Evolutionary conservation across 495 filamentous ascomycete genomes (phyloP), one percentile per base, ranked within the genome.

Genomic region (Cetradonia linearis): DNA sequence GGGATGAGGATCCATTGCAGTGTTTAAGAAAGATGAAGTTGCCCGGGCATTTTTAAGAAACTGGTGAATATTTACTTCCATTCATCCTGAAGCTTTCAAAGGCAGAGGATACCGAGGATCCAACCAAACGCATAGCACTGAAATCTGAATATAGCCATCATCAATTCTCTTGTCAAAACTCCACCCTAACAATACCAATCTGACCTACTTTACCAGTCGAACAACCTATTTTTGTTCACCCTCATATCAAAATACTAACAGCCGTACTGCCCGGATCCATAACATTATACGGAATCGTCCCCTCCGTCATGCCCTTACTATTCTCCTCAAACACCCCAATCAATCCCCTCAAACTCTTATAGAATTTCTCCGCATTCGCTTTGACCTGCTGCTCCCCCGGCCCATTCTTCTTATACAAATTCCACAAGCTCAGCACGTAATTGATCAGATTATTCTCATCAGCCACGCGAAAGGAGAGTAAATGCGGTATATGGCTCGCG

Each of bases 261-360:
- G 73, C 72, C 56, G 72, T 74, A 40, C 67, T 30, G n/a, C 67
- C 66, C 23, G 73, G 73, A 62, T 75, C 71, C 58, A 74, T 40
- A 40, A 75, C 73, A 67, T 70, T 72, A 62, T 75, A 75, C 33
- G 69, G 71, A 7, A 74, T 58, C 30, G 64, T 73, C 44, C 70
- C 71, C 60, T 59, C 64, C 5, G 68, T 67, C 73, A 73, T 72
- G 20, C 31, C 60, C 28, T 14, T 38, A 28, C 55, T 66, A 30
- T 68, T 69, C 27, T 65, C 31, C 20, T 48, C 71, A 54, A 54
- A 54, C 0, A 23, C 50, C 0, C n/a, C 50, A 0, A 5, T 23
- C 50, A 54, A 54, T 0, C 0, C 1, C 31, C 50, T 25, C 50
- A 54, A 20, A n/a, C 23, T 14, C 27, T 5, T 1, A 36, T 54